Conservation (phyloP, 371 early-diverging fungal species). For the Mucor plumbeus region DNA sequence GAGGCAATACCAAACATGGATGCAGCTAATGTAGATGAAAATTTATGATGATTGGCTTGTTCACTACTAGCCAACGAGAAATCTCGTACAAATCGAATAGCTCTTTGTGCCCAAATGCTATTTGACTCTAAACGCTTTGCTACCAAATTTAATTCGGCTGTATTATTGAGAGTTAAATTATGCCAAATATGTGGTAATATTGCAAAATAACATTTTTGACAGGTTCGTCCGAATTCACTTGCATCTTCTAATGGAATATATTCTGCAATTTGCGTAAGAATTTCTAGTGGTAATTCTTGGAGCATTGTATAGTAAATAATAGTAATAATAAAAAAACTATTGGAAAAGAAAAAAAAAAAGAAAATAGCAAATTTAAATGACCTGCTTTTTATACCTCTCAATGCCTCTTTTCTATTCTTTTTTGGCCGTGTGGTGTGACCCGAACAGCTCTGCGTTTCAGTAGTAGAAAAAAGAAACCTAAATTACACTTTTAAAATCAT, state of each 20-base stretch:
- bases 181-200: conserved; percentile 33
- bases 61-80: conserved; percentile 15
- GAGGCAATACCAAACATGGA: conserved; percentile 25
- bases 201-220: conserved; percentile 30
- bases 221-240: conserved; percentile 29
- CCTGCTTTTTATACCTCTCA: conserved; percentile 9
- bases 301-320: conserved; percentile 13
- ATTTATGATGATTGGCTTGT: background rate
- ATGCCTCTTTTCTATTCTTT: background rate
- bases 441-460: background rate
- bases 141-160: conserved; percentile 15
- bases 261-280: conserved; percentile 27
- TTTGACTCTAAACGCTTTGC: conserved; percentile 20
- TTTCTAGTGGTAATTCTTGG: conserved; percentile 32
- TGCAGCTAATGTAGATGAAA: conserved; percentile 16
- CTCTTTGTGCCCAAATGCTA: conserved; percentile 24
- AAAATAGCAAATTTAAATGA: background rate
- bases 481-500: background rate
- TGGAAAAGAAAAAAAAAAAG: background rate
- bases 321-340: too few species aligned
- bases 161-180: conserved; percentile 16
- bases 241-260: conserved; percentile 19
- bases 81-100: conserved; percentile 24
- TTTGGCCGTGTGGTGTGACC: conserved; percentile 2
- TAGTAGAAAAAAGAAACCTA: background rate